phyloP scores from a whole-genome alignment of 2,329 filamentous ascomycete species.

The Penicillium expansum region DNA sequence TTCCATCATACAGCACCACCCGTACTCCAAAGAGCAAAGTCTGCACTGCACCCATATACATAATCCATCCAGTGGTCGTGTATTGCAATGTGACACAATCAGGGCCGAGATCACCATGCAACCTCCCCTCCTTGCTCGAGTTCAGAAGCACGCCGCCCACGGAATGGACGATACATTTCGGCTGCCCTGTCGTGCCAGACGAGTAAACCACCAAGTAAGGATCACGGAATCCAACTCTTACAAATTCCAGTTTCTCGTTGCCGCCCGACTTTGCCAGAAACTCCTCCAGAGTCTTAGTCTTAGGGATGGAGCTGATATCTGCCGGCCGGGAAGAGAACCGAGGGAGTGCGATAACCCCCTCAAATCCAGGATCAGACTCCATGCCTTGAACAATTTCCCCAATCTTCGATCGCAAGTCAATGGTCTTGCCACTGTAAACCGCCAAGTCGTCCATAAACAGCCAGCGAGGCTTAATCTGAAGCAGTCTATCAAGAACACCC shows the following conservation, averaged over 20 bases:
- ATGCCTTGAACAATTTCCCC: conserved; percentile 63
- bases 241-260: conserved; percentile 50
- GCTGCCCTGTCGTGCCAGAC: conserved; percentile 76
- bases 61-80: conserved; percentile 80
- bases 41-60: conserved; percentile 68
- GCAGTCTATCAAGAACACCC: conserved; percentile 69
- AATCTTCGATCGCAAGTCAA: conserved; percentile 73
- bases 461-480: conserved; percentile 72
- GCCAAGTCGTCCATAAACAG: conserved; percentile 82
- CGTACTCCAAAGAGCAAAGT: conserved; percentile 60
- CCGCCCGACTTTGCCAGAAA: conserved; percentile 12
- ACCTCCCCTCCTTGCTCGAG: conserved; percentile 57
- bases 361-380: conserved; percentile 58
- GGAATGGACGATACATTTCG: conserved; percentile 82
- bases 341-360: conserved; percentile 38
- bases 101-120: conserved; percentile 50
- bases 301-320: conserved; percentile 12
- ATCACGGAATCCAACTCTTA: conserved; percentile 66
- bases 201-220: conserved; percentile 76
- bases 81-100: conserved; percentile 54
- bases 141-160: conserved; percentile 40
- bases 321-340: conserved; percentile 12
- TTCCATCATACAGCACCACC: conserved; percentile 76
- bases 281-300: conserved; percentile 3
- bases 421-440: conserved; percentile 73